phyloP scores from a whole-genome alignment of 139 green algal species.

The Eudorina sp. region DNA sequence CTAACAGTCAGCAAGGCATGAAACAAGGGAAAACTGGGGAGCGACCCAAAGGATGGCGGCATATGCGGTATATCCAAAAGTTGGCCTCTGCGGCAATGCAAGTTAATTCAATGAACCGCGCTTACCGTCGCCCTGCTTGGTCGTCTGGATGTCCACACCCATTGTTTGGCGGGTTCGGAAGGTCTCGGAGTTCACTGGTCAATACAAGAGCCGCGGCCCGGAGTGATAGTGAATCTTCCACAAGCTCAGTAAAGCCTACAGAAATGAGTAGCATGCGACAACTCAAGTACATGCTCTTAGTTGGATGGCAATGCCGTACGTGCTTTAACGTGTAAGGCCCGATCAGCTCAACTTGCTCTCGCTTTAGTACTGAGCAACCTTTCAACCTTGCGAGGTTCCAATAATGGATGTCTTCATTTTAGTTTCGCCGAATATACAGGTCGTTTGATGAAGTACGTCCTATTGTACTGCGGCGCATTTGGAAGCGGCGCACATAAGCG shows the following conservation, averaged over 20 bases:
- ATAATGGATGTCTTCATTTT: too few species aligned
- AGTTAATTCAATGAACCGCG: background rate
- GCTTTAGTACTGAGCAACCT: too few species aligned
- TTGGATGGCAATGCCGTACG: too few species aligned
- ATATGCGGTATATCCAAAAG: slow-evolving; percentile 1
- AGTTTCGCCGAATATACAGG: too few species aligned
- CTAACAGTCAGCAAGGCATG: too few species aligned
- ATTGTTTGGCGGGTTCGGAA: background rate
- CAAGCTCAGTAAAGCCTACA: background rate
- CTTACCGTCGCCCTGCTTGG: slow-evolving; percentile 16
- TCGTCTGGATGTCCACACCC: slow-evolving; percentile 34
- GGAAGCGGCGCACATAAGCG: too few species aligned
- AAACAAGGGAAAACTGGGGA: background rate
- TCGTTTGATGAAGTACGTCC: too few species aligned
- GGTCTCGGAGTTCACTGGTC: background rate
- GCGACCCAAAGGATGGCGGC: background rate
- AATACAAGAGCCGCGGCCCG: background rate
- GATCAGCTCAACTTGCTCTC: too few species aligned
- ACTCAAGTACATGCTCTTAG: background rate
- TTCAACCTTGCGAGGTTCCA: too few species aligned
- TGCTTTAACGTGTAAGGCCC: too few species aligned
- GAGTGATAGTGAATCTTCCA: background rate
- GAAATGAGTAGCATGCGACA: background rate
- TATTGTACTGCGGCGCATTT: too few species aligned
- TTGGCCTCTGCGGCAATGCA: too few species aligned